phyloP scores from a whole-genome alignment of 164 flowering plant species.

The Umbellularia californica region DNA sequence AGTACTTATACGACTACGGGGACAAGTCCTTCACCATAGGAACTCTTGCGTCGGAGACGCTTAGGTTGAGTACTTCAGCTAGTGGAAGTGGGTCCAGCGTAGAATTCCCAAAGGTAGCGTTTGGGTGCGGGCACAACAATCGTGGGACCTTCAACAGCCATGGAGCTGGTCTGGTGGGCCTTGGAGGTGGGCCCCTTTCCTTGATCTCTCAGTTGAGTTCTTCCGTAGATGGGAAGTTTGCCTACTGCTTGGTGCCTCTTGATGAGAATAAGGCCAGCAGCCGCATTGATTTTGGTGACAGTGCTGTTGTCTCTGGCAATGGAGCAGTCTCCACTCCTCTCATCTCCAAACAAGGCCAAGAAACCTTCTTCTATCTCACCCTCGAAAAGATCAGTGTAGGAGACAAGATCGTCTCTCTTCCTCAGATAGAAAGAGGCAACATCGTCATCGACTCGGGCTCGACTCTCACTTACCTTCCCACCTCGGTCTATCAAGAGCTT shows the following conservation, averaged over 20 bases:
- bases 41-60: conserved; percentile 30
- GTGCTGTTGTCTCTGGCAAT: conserved; percentile 24
- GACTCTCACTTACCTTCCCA: conserved; percentile 30
- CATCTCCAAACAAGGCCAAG: background rate
- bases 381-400: conserved; percentile 45
- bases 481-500: conserved; percentile 15
- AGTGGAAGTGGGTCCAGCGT: conserved; percentile 9
- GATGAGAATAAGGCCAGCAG: background rate
- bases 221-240: conserved; percentile 41
- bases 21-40: conserved; percentile 38
- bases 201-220: conserved; percentile 31
- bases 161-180: conserved; percentile 48
- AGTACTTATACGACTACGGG: conserved; percentile 23
- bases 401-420: conserved; percentile 1
- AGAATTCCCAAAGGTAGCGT: conserved; percentile 3
- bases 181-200: conserved; percentile 47
- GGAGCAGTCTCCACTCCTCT: conserved; percentile 42
- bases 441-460: conserved; percentile 68
- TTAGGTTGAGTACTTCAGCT: conserved; percentile 33
- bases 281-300: conserved; percentile 34
- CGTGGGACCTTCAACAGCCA: conserved; percentile 25
- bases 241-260: conserved; percentile 48
- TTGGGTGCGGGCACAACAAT: conserved; percentile 55
- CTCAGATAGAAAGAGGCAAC: conserved; percentile 22
- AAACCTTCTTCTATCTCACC: conserved; percentile 38